Evolutionary conservation across 345 rosid species (phyloP).

Genomic region (Barbarea vulgaris): DNA sequence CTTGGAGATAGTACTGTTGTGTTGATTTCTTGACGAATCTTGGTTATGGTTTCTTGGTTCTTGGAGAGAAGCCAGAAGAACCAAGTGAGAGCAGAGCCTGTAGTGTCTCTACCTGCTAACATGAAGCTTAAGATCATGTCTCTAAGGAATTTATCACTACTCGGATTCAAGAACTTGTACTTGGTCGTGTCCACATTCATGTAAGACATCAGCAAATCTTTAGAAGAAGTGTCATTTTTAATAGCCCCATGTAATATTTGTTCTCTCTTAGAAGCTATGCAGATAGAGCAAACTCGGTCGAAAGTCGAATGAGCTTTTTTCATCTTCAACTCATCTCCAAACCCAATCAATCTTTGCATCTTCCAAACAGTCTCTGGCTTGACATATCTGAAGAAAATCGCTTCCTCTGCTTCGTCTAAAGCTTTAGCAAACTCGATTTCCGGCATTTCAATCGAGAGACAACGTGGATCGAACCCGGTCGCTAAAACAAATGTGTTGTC

Average conservation of each 20-base stretch:
- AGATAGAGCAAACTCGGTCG: conserved; percentile 19
- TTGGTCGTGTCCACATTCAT: conserved; percentile 22
- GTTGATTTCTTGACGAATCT: conserved; percentile 42
- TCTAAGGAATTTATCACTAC: conserved; percentile 33
- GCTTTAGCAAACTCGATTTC: conserved; percentile 38
- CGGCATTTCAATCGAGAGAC: conserved; percentile 41
- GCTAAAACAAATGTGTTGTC: conserved; percentile 48
- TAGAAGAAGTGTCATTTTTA: conserved; percentile 12
- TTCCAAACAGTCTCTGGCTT: conserved; percentile 36
- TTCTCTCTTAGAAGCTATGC: conserved; percentile 40
- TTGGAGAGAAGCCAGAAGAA: conserved; percentile 46
- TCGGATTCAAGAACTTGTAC: conserved; percentile 20
- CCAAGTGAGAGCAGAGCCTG: conserved; percentile 45
- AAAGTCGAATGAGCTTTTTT: conserved; percentile 28
- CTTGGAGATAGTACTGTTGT: conserved; percentile 18
- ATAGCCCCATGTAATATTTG: neutral
- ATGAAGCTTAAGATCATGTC: conserved; percentile 38
- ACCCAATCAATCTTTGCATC: conserved; percentile 39
- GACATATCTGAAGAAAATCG: conserved; percentile 22
- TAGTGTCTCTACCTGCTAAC: conserved; percentile 42
- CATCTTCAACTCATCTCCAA: conserved; percentile 47
- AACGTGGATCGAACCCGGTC: conserved; percentile 46
- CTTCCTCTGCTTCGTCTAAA: conserved; percentile 45
- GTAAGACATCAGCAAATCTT: conserved; percentile 36
- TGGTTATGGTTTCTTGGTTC: conserved; percentile 24